Evolutionary conservation across 2,329 filamentous ascomycete genomes (phyloP), one percentile per base, ranked within the genome.

Genomic region (Alternaria panax): DNA sequence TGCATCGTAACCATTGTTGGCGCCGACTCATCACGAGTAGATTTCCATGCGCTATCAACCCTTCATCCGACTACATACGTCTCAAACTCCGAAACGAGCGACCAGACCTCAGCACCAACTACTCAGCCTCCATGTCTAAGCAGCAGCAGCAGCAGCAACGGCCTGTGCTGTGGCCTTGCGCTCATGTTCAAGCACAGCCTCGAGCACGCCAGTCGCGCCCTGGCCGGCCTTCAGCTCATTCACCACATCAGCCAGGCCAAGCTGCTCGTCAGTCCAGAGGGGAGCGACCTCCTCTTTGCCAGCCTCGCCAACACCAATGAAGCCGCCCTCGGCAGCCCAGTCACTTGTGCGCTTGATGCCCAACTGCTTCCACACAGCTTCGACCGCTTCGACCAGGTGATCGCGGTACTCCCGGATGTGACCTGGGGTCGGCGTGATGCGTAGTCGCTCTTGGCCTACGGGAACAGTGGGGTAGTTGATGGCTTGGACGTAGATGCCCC

Each of bases 381-480:
- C 92, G 32, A 99, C 82, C 5, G 94, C 93, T 60, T 88, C 80
- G 27, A 97, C 89, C 5, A 99, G 88, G 71, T 96, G 88, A 66
- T 96, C 90, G 63, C 93, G 92, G 81, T 91, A 92, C 69, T 92
- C 87, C 80, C 90, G 90, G 55, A 87, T 88, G 78, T 99, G 95
- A 42, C 95, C 95, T 0, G 95, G 95, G 1, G 95, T 99, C 0
- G 95, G 95, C 2, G 95, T 99, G 78, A 99, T 92, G 67, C 95
- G 91, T 57, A 99, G 89, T 59, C 95, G 90, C 80, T 99, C 95
- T 83, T 99, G 93, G n/a, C 95, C 95, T 7, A 96, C 92, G 2
- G 95, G 95, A 3, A 99, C 95, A 51, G 95, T 99, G 2, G 95
- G 95, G 81, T 98, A 98, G 83, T 99, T 99, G 86, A 99, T 98